A percentile compares a stretch with the other conserved stretches of the same genome.
These are phyloP conservation scores for Trametes sanguinea DNA, from an alignment of 768 basidiomycete species.

Conservation along the genomic window DNA sequence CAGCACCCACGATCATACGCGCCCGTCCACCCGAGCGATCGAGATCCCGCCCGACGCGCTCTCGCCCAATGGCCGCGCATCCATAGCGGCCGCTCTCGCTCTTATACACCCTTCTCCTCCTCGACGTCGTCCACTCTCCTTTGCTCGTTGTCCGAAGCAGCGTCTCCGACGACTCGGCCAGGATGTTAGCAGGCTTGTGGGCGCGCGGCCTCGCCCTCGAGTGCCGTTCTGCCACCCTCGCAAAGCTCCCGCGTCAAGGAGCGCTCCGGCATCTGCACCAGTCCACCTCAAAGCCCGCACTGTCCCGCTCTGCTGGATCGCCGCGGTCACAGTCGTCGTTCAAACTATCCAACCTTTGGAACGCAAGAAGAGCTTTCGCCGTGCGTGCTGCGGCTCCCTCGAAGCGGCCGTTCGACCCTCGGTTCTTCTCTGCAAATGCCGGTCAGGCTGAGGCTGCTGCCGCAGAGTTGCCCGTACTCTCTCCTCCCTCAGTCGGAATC, in stretches of 20 bases:
- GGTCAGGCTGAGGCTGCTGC: slow-evolving; percentile 22
- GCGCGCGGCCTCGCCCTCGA: slow-evolving; percentile 20
- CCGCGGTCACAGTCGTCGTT: neutral
- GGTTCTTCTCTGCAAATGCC: slow-evolving; percentile 43
- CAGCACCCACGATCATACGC: neutral
- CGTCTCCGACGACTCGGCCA: neutral
- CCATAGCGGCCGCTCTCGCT: neutral
- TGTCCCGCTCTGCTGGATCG: neutral
- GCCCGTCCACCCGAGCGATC: neutral
- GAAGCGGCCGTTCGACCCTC: slow-evolving; percentile 33
- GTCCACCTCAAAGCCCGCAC: neutral
- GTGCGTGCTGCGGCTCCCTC: slow-evolving; percentile 1
- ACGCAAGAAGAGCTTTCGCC: slow-evolving; percentile 7
- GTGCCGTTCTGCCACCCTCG: slow-evolving; percentile 14
- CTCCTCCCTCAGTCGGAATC: slow-evolving; percentile 68
- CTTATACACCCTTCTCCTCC: neutral
- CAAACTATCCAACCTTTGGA: slow-evolving; percentile 4
- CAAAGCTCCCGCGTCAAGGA: slow-evolving; percentile 12
- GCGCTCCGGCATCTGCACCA: slow-evolving; percentile 13
- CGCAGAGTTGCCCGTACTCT: slow-evolving; percentile 52
- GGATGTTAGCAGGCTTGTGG: slow-evolving; percentile 21
- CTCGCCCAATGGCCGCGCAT: neutral
- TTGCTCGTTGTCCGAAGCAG: slow-evolving; percentile 4
- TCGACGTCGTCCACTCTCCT: neutral
- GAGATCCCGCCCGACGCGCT: slow-evolving; percentile 5